Evolutionary conservation across 805 yeast species (phyloP), one percentile per base, ranked within the genome.

Genomic region (Nematodospora valgi): DNA sequence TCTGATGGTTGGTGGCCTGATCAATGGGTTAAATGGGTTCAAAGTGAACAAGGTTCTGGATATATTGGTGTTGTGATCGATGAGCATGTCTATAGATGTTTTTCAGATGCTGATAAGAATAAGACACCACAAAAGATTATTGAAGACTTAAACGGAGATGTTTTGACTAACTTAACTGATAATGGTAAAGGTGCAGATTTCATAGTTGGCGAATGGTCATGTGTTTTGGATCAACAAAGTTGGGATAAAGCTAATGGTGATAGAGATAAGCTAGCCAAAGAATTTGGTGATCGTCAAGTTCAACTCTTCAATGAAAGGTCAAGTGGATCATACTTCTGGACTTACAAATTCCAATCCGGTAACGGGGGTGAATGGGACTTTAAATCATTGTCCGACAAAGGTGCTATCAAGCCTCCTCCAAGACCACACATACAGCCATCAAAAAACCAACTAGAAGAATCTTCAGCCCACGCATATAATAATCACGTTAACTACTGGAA

Each of bases 281-380:
- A 72, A 32, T 89, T 66, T 52, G 96, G 95, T 8, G 64, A 64
- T 13, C 56, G 54, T n/a, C 80, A 86, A 54, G 44, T 58, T 4
- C 49, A 59, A 3, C 43, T 74, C 5, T 75, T 84, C 50, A 51
- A 55, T 4, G 47, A 72, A 24, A 60, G 82, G 23, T 81, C 68
- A 7, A 72, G 78, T 38, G 98, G 98, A 0, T 70, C 76, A 39
- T 89, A 72, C 58, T 91, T 93, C 59, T 91, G 98, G 98, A 85
- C 96, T 2, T 84, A 64, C 56, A 86, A 87, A 59, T 89, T 89
- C 52, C 76, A 82, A 53, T 70, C 78, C 38, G 97, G 97, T 2
- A 82, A 81, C 51, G 97, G 97, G 27, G 98, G 98, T 11, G 97
- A 87, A 61, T 91, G 98, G 98, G 97, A 93, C 32, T 82, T 86